Percentiles rank a stretch among this genome's conserved stretches.
phyloP scores from a whole-genome alignment of 345 rosid species.

The Erysimum cheiranthoides region DNA sequence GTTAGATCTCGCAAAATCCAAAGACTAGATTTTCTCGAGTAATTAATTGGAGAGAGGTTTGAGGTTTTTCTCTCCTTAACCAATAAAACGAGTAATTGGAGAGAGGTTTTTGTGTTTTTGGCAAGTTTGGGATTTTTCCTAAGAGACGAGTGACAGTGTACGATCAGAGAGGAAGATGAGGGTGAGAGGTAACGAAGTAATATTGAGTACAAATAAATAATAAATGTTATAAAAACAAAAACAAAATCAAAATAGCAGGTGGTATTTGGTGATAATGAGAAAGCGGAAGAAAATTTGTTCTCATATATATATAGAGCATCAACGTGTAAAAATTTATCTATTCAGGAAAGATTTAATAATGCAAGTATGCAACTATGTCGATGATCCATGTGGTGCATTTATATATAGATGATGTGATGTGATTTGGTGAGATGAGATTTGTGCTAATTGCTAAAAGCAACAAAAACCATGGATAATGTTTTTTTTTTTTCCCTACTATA shows the following conservation, averaged over 20 bases:
- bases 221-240: background rate
- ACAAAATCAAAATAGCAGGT: slow-evolving; percentile 22
- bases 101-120: background rate
- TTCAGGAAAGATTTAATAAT: background rate
- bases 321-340: slow-evolving; percentile 1
- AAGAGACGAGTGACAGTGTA: slow-evolving; percentile 29
- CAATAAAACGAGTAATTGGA: background rate
- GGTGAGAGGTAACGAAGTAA: background rate
- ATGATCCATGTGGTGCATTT: background rate
- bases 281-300: slow-evolving; percentile 7
- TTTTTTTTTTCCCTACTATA: background rate
- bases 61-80: no score
- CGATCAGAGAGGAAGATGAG: slow-evolving; percentile 27
- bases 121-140: background rate
- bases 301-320: background rate
- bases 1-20: background rate
- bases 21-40: background rate
- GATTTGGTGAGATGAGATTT: slow-evolving; percentile 22
- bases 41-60: background rate
- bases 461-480: slow-evolving; percentile 25
- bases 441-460: slow-evolving; percentile 35
- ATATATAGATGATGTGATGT: slow-evolving; percentile 30
- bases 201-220: slow-evolving; percentile 35
- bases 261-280: slow-evolving; percentile 15
- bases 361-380: background rate